Evolutionary conservation across 257 asterid genomes (phyloP), one percentile per base, ranked within the genome.

Genomic region (Solanum tarijense): DNA sequence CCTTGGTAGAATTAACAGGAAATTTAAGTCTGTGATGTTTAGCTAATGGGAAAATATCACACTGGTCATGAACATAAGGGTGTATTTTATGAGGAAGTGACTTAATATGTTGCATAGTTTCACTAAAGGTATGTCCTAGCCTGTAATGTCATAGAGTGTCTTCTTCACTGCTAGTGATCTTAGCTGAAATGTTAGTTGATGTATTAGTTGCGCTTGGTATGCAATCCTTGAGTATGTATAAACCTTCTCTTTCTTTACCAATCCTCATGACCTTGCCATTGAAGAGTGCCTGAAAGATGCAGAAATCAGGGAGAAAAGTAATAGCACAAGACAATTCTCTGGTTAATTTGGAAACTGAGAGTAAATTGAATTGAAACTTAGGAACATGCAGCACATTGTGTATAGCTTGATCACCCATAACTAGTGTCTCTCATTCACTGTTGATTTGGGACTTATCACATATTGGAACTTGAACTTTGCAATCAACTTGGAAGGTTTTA

Each of bases 51-150:
- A 1, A 55, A 55, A 55, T 7, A 20, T 55, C 66, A 55, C n/a
- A 55, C 25, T 20, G 5, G 66, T 55, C 66, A 8, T 7, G 66
- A 55, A 55, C 25, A 55, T 55, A 23, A 20, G 5, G 2, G 9
- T 55, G 11, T 55, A 20, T 20, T 55, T 55, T 55, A 9, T 55
- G 4, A 20, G 5, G 25, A 7, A 55, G 25, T 3, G 66, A 20
- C 25, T 18, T 8, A 20, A 55, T 55, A 20, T 20, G 5, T 0
- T 7, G 2, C 66, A 55, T 55, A 8, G 2, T 0, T 55, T 0
- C 66, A 55, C 66, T 5, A 55, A 25, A 55, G 25, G 66, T 25
- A 20, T 20, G 25, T 55, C 11, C 65, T 55, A 55, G 11, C 11
- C 25, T 55, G 0, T 55, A 55, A 20, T 55, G 25, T 2, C 66